Evolutionary conservation across 192 early-diverging fungal species (phyloP).

Genomic region (Umbelopsis sp.): DNA sequence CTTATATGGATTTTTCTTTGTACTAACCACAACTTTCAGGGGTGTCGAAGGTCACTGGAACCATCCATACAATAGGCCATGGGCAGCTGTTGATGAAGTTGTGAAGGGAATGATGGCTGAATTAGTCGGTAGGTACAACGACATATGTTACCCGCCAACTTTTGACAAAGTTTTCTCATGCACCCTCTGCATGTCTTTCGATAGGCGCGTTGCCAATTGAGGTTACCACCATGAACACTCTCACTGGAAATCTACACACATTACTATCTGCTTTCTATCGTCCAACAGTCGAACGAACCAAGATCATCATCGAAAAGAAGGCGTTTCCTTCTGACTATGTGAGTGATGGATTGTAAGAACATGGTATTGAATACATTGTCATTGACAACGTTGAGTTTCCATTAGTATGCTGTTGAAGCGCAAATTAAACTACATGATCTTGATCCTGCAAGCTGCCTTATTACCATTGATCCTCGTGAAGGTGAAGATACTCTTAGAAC

Average conservation of each 20-base stretch:
- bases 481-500: slow-evolving; percentile 75
- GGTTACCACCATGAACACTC: slow-evolving; percentile 89
- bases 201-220: slow-evolving; percentile 75
- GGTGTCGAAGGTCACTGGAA: slow-evolving; percentile 90
- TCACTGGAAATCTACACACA: slow-evolving; percentile 91
- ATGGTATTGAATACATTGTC: slow-evolving; percentile 19
- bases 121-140: slow-evolving; percentile 69
- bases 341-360: not conserved
- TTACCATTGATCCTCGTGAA: slow-evolving; percentile 71
- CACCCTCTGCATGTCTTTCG: not conserved
- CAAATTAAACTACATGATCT: slow-evolving; percentile 85
- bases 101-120: slow-evolving; percentile 74
- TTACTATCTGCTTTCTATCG: slow-evolving; percentile 91
- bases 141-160: not conserved
- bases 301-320: slow-evolving; percentile 90
- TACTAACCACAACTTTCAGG: slow-evolving; percentile 28
- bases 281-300: slow-evolving; percentile 72
- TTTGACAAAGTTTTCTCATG: not conserved
- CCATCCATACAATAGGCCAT: slow-evolving; percentile 81
- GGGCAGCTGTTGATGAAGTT: slow-evolving; percentile 81
- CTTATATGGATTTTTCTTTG: not conserved
- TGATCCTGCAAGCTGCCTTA: slow-evolving; percentile 68
- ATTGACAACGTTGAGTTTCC: not conserved
- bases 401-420: slow-evolving; percentile 83
- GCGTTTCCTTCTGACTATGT: slow-evolving; percentile 94